Evolutionary conservation across 768 basidiomycete genomes (phyloP).

Genomic region (Brasilioporus rufonigricans): DNA sequence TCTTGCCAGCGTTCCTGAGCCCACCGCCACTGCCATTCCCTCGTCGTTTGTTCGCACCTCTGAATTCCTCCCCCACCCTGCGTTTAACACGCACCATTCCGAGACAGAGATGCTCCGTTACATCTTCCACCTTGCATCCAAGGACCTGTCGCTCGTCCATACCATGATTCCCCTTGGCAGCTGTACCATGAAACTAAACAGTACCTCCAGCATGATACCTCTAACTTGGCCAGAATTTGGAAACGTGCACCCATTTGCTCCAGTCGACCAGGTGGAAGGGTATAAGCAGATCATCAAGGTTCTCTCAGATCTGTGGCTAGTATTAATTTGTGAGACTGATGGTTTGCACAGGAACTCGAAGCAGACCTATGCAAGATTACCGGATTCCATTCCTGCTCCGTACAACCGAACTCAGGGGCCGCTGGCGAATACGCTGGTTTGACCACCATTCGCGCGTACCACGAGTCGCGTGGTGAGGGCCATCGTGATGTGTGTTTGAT

Average conservation of each 20-base stretch:
- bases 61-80: slow-evolving; percentile 76
- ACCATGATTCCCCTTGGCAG: slow-evolving; percentile 96
- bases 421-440: slow-evolving; percentile 98
- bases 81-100: slow-evolving; percentile 96
- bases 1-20: slow-evolving; percentile 46
- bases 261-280: slow-evolving; percentile 84
- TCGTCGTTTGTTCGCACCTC: slow-evolving; percentile 56
- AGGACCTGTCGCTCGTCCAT: slow-evolving; percentile 93
- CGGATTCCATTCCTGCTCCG: slow-evolving; percentile 91
- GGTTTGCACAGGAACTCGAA: slow-evolving; percentile 73
- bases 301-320: background rate
- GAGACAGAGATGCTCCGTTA: slow-evolving; percentile 99
- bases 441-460: slow-evolving; percentile 90
- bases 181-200: slow-evolving; percentile 98
- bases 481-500: slow-evolving; percentile 91
- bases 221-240: slow-evolving; percentile 94
- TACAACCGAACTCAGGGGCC: slow-evolving; percentile 99
- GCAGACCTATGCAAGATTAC: slow-evolving; percentile 89
- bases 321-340: slow-evolving; percentile 9
- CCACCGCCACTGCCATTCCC: slow-evolving; percentile 47
- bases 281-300: slow-evolving; percentile 82
- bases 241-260: slow-evolving; percentile 89
- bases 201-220: slow-evolving; percentile 96
- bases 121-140: slow-evolving; percentile 88
- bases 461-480: slow-evolving; percentile 80